Percentiles rank a stretch among this genome's conserved stretches.
Conservation (phyloP, 257 asterid genomes). For the Solanum habrochaites region DNA sequence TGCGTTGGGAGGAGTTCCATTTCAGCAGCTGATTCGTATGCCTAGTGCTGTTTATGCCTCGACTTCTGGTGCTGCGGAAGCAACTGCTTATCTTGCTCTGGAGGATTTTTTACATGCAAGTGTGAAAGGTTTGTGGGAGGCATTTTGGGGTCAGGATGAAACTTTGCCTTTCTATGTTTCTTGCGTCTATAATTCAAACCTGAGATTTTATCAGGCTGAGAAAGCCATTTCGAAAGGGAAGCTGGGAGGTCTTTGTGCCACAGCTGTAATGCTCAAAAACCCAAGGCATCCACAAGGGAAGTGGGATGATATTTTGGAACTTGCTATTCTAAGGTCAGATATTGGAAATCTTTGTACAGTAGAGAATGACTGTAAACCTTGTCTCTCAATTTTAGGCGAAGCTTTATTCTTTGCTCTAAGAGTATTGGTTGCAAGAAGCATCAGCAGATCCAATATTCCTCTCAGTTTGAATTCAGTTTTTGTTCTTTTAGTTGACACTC, state of each 20-base stretch:
- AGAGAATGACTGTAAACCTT: conserved; percentile 35
- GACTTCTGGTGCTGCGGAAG: conserved; percentile 51
- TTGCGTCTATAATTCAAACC: conserved; percentile 47
- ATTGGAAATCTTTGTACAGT: conserved; percentile 32
- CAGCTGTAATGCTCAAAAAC: conserved; percentile 84
- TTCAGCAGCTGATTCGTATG: conserved; percentile 91
- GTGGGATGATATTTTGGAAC: conserved; percentile 89
- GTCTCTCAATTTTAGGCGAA: conserved; percentile 41
- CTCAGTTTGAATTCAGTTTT: conserved; percentile 58
- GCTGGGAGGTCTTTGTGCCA: conserved; percentile 69
- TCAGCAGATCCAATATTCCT: conserved; percentile 73
- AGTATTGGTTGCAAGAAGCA: conserved; percentile 74
- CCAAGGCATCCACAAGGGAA: conserved; percentile 96
- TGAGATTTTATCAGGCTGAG: conserved; percentile 78
- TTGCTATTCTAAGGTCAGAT: conserved; percentile 72
- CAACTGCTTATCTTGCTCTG: conserved; percentile 77
- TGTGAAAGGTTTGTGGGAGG: conserved; percentile 73
- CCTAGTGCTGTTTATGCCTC: conserved; percentile 78
- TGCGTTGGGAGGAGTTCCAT: conserved; percentile 78
- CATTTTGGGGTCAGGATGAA: conserved; percentile 81
- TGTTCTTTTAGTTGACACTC: conserved; percentile 75
- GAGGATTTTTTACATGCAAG: conserved; percentile 90
- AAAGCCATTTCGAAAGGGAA: conserved; percentile 77
- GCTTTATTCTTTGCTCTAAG: conserved; percentile 86
- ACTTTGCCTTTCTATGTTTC: conserved; percentile 71